These are phyloP conservation scores for Scedosporium dehoogii DNA, from an alignment of 2,329 filamentous ascomycete genomes.

Conservation along the genomic window DNA sequence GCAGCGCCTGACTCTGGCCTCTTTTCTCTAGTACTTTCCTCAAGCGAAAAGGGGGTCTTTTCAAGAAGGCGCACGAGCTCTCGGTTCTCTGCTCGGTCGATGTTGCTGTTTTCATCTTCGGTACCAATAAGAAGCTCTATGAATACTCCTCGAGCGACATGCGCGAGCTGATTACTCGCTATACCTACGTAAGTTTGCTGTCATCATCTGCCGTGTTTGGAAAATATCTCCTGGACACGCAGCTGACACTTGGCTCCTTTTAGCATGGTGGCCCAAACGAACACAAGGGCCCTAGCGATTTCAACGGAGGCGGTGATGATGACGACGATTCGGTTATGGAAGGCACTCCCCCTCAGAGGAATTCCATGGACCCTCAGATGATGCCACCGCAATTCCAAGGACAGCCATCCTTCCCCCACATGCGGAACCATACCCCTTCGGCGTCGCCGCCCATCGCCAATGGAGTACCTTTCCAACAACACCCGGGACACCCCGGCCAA, in stretches of 20 bases:
- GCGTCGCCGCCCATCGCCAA: constrained; percentile 83
- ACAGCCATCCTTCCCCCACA: constrained; percentile 64
- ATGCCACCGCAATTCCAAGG: constrained; percentile 63
- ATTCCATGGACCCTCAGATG: constrained; percentile 47
- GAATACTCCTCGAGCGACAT: constrained; percentile 95
- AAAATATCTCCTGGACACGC: constrained; percentile 7
- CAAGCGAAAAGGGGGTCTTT: constrained; percentile 95
- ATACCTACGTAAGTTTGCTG: constrained; percentile 68
- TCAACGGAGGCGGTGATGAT: constrained; percentile 75
- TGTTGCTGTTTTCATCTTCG: constrained; percentile 97
- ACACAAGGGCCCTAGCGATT: constrained; percentile 91
- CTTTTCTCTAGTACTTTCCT: constrained; percentile 67
- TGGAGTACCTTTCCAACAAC: constrained; percentile 54
- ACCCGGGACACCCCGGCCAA: constrained; percentile 19
- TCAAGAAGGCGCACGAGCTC: constrained; percentile 99
- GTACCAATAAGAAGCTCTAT: constrained; percentile 97
- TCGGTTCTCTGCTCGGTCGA: constrained; percentile 97
- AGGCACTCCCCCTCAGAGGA: constrained; percentile 61
- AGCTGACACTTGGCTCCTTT: not conserved
- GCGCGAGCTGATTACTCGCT: constrained; percentile 76
- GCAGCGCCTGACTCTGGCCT: not conserved
- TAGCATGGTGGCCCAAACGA: constrained; percentile 91
- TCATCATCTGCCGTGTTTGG: constrained; percentile 3
- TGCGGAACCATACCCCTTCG: constrained; percentile 73
- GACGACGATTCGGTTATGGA: constrained; percentile 53